A percentile compares a stretch with the other conserved stretches of the same genome.
Conservation (phyloP, 768 basidiomycete species). For the Filobasidium wieringae region DNA sequence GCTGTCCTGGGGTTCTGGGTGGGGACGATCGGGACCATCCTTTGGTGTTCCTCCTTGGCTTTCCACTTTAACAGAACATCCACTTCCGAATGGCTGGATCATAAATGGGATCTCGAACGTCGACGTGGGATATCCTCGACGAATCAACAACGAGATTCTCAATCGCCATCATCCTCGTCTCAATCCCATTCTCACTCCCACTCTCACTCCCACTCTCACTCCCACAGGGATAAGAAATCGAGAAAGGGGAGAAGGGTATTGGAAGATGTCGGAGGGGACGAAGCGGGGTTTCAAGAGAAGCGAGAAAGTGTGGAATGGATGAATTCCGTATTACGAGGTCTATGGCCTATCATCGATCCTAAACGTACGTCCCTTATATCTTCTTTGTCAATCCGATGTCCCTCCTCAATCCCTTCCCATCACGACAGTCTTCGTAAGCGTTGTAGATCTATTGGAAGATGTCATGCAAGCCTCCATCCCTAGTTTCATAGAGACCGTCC, state of each 20-base stretch:
- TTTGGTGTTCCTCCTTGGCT: not conserved
- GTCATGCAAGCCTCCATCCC: constrained; percentile 15
- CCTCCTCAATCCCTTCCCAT: not conserved
- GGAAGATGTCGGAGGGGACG: constrained; percentile 1
- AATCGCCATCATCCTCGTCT: too few species aligned
- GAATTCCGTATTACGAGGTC: constrained; percentile 3
- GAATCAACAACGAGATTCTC: too few species aligned
- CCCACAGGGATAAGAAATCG: too few species aligned
- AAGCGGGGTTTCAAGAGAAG: constrained; percentile 5
- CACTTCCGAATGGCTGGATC: not conserved
- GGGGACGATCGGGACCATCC: not conserved
- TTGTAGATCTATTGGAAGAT: constrained; percentile 10
- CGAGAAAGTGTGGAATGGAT: constrained; percentile 12
- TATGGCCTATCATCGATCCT: constrained; percentile 14
- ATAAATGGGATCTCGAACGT: constrained; percentile 10
- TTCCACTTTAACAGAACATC: not conserved
- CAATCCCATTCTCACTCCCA: too few species aligned
- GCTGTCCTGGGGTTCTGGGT: not conserved
- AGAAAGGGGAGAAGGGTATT: not conserved
- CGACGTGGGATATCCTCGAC: constrained; percentile 1
- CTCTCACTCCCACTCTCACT: too few species aligned
- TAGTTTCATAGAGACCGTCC: constrained; percentile 3
- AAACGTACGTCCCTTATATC: not conserved
- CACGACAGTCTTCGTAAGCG: constrained; percentile 3
- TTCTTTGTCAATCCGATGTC: too few species aligned